These are phyloP conservation scores for Solanum chilense DNA, from an alignment of 257 asterid species.

Conservation along the genomic window DNA sequence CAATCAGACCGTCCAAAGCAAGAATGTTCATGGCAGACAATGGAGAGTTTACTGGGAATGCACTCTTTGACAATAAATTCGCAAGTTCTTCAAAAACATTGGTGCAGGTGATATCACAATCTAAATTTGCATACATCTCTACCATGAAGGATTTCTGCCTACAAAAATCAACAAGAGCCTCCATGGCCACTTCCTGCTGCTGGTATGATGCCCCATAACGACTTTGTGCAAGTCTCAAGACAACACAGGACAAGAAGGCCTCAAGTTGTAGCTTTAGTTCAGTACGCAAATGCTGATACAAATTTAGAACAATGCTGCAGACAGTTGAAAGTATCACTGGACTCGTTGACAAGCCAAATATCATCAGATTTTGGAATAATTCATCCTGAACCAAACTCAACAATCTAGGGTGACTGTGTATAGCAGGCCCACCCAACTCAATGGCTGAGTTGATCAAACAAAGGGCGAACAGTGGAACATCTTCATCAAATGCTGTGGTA, in stretches of 20 bases:
- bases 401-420: slow-evolving; percentile 64
- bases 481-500: slow-evolving; percentile 84
- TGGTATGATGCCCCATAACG: slow-evolving; percentile 86
- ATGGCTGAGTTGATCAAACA: slow-evolving; percentile 89
- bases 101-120: slow-evolving; percentile 91
- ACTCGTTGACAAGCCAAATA: slow-evolving; percentile 80
- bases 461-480: slow-evolving; percentile 77
- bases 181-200: slow-evolving; percentile 99
- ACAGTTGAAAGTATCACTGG: slow-evolving; percentile 90
- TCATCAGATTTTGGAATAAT: slow-evolving; percentile 79
- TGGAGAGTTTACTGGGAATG: slow-evolving; percentile 90
- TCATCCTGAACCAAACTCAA: slow-evolving; percentile 89
- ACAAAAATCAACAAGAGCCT: slow-evolving; percentile 91
- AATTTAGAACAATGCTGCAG: slow-evolving; percentile 81
- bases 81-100: slow-evolving; percentile 96
- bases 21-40: slow-evolving; percentile 94
- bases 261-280: slow-evolving; percentile 89
- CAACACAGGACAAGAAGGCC: slow-evolving; percentile 92
- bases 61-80: slow-evolving; percentile 80
- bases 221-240: slow-evolving; percentile 84
- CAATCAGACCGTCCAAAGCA: slow-evolving; percentile 92
- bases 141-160: slow-evolving; percentile 87
- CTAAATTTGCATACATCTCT: slow-evolving; percentile 87
- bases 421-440: slow-evolving; percentile 80
- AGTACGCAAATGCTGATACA: slow-evolving; percentile 71